Base-by-base conservation (phyloP, 257 asterid genomes). In the Solanum rostratum region DNA sequence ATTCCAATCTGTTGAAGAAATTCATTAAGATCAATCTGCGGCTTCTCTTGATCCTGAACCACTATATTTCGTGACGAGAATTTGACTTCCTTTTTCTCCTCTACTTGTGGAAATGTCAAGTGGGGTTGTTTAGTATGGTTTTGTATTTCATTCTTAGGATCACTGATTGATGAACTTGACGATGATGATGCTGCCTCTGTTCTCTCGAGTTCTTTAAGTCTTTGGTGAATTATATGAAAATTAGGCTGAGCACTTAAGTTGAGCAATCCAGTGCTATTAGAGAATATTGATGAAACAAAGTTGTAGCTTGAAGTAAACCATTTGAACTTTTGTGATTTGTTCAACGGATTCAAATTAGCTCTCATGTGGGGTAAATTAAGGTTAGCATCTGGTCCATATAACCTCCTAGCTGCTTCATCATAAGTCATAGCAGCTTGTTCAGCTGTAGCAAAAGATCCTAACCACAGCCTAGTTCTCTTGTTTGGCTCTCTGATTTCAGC, bases 381-480 rank as follows among this genome's bases (percentile, higher is more conserved):
- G 93, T 91, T 93, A 65, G 99, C 98, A 84, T 96, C 98, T 0
- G 98, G 92, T 45, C 99, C 99, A 13, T 96, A 96, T 63, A 96
- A 81, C 83, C 98, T 91, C 79, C 98, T 85, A 0, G 98, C 98
- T 0, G 99, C 97, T 84, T 96, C 99, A 74, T 93, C 98, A 13
- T 95, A 96, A 2, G 99, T 97, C 97, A 95, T 92, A 83, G 97
- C 98, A 0, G 98, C 98, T 87, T 95, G 97, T 81, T 96, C 98
- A 0, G 98, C 98, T 0, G 98, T 95, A 18, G 98, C 89, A 14
- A 93, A 96, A n/a, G 98, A 96, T 80, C 98, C 99, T 8, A 96
- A 90, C 98, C 98, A 93, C 63, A 95, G 91, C 12, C 98, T 86
- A 60, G 94, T 92, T 57, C 98, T 86, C 88, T 92, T 94, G 93